Evolutionary conservation across 192 early-diverging fungal species (phyloP).

Genomic region (Phycomyces blakesleeanus): DNA sequence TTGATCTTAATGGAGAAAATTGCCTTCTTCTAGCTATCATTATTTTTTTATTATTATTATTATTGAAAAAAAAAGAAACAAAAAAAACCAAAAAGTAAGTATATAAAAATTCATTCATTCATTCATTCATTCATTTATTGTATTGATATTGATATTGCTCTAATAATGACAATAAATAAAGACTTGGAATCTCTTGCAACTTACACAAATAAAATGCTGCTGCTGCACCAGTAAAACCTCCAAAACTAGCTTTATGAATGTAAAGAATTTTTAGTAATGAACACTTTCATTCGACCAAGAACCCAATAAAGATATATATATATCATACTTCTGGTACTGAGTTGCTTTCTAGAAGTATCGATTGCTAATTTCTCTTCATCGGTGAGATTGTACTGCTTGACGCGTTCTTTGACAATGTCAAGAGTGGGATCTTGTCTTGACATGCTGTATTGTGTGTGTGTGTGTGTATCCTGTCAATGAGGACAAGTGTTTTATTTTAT

Average conservation of each 20-base stretch:
- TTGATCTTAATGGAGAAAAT: constrained; percentile 18
- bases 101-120: no score
- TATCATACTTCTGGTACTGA: constrained; percentile 26
- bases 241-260: constrained; percentile 17
- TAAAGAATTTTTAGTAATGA: background rate
- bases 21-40: constrained; percentile 11
- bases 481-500: no score
- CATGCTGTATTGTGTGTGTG: background rate
- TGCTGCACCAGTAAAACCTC: constrained; percentile 26
- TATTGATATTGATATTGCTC: no score
- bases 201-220: constrained; percentile 24
- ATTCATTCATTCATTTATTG: no score
- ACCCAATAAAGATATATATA: background rate
- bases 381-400: constrained; percentile 26
- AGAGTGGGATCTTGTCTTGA: constrained; percentile 2
- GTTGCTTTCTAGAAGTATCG: constrained; percentile 21
- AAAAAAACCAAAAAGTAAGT: no score
- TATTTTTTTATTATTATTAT: no score
- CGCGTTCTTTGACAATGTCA: constrained; percentile 20
- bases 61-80: no score
- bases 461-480: no score
- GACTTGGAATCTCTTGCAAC: no score
- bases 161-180: no score
- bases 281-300: background rate
- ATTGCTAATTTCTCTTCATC: constrained; percentile 30